Base-by-base conservation (phyloP, 2,329 filamentous ascomycete genomes). In the Pseudocercospora fuligena region DNA sequence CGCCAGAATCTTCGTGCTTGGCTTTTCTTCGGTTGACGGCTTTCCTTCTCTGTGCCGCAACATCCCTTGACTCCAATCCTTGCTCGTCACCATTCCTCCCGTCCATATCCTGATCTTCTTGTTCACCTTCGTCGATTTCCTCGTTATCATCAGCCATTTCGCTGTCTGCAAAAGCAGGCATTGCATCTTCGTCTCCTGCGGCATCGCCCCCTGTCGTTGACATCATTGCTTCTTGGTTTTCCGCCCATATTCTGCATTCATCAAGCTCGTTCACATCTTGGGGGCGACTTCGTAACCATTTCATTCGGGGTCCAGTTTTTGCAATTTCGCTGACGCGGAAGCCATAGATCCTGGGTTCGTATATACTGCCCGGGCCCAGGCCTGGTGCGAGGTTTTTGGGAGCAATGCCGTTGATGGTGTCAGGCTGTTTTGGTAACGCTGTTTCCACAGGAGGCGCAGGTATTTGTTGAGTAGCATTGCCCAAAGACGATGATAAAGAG, bases 271-370 rank as follows among this genome's bases (percentile, higher is more conserved):
- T 89, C 63, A 97, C 85, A 75, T 97, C 88, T 14, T 85, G 84
- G 0, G 95, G 95, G 77, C 93, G 91, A 80, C 91, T 89, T 72
- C 95, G 89, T 73, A 99, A 83, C 95, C 95, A 99, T 78, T 94
- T 93, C 95, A 99, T 99, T 68, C 95, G 87, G 12, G 95, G 95
- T 0, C 95, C 95, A 25, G 92, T 93, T 72, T 92, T 89, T 49
- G 95, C 92, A 65, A 94, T 86, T 80, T 98, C 95, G 19, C 92
- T 94, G 23, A 99, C 95, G 68, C 91, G 88, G 83, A 99, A 99
- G 29, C 95, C 95, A 80, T 98, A 99, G 78, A 99, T 98, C 72
- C 90, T 91, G 66, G 95, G 93, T 77, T 97, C 93, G 81, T 98
- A 98, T 74, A 97, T 92, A 78, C 89, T 93, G 66, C 89, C 88